A percentile compares a stretch with the other conserved stretches of the same genome.
These are phyloP conservation scores for Acacia crassicarpa DNA, from an alignment of 306 rosid genomes.

Conservation along the genomic window DNA sequence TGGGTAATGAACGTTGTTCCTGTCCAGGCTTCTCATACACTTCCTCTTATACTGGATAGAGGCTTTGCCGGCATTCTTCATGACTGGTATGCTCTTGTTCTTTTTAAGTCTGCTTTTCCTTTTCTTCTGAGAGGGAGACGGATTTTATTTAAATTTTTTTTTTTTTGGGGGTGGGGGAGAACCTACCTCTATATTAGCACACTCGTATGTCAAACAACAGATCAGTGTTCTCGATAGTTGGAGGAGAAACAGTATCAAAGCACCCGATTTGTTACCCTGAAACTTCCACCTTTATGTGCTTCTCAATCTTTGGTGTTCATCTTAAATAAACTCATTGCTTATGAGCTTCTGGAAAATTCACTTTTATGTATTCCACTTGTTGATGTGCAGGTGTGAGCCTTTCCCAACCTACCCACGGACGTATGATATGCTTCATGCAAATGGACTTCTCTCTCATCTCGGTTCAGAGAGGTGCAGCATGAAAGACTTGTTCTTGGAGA, in stretches of 20 bases:
- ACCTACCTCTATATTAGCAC: neutral
- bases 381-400: constrained; percentile 78
- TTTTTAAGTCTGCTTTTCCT: neutral
- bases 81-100: constrained; percentile 66
- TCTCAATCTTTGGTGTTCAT: neutral
- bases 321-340: constrained; percentile 18
- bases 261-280: constrained; percentile 7
- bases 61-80: constrained; percentile 86
- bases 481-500: constrained; percentile 83
- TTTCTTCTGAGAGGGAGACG: neutral
- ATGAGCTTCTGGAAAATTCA: constrained; percentile 4
- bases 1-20: constrained; percentile 98
- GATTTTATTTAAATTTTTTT: too few species aligned
- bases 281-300: neutral
- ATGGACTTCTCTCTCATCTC: constrained; percentile 78
- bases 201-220: neutral
- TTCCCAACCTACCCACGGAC: constrained; percentile 98
- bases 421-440: constrained; percentile 88
- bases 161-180: neutral
- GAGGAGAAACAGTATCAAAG: neutral
- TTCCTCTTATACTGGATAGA: constrained; percentile 78
- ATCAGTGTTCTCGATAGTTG: neutral
- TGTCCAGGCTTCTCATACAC: constrained; percentile 56
- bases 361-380: constrained; percentile 25
- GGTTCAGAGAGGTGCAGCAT: constrained; percentile 72